Conservation (phyloP, 225 moss, liverwort and hornwort genomes). For the Ulota crispa region DNA sequence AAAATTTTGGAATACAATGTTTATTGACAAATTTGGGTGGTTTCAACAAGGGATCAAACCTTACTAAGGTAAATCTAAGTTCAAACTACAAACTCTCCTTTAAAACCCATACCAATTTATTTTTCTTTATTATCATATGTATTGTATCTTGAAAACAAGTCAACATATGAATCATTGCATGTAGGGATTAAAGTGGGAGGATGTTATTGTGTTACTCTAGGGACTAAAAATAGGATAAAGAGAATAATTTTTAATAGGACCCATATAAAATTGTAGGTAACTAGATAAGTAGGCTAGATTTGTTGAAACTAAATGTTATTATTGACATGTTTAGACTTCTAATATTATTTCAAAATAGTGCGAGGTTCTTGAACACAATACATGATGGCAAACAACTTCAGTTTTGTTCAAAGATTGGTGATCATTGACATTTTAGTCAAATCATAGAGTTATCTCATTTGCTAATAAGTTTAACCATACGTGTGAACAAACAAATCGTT, state of each 20-base stretch:
- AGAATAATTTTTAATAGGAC: not conserved
- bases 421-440: not conserved
- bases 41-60: no score
- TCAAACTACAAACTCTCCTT: no score
- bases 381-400: not conserved
- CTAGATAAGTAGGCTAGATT: not conserved
- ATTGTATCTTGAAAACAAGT: no score
- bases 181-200: not conserved
- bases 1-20: no score
- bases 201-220: not conserved
- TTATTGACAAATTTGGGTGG: no score
- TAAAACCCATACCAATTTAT: no score
- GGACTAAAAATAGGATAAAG: not conserved
- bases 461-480: not conserved
- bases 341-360: not conserved
- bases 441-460: not conserved
- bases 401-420: not conserved
- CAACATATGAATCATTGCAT: no score
- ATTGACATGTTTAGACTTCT: not conserved
- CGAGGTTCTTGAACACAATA: not conserved
- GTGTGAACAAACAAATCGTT: not conserved
- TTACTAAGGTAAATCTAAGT: no score
- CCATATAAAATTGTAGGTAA: rapidly evolving
- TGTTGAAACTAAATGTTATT: not conserved
- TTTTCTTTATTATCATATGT: no score